Conservation (phyloP, 2,329 filamentous ascomycete genomes). For the Ampelomyces quisqualis region DNA sequence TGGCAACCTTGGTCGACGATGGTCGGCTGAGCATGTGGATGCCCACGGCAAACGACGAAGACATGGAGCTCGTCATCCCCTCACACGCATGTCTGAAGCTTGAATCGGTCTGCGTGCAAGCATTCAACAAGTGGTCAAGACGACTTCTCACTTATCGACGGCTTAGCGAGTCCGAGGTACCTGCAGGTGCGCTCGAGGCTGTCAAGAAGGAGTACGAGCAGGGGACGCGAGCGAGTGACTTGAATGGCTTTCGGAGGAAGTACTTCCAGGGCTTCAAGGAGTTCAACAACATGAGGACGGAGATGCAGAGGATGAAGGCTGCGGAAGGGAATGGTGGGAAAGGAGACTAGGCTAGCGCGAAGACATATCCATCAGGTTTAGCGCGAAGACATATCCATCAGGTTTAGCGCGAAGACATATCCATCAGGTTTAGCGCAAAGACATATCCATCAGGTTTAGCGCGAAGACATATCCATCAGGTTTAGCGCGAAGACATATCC, state of each 20-base stretch:
- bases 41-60: constrained; percentile 68
- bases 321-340: not conserved
- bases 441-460: too few species aligned
- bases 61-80: constrained; percentile 74
- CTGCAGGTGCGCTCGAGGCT: constrained; percentile 21
- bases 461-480: too few species aligned
- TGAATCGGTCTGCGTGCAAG: constrained; percentile 75
- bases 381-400: too few species aligned
- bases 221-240: constrained; percentile 61
- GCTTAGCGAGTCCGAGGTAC: constrained; percentile 59
- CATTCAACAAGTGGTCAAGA: constrained; percentile 91
- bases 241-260: constrained; percentile 67
- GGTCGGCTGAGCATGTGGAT: constrained; percentile 94
- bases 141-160: constrained; percentile 83
- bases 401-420: too few species aligned
- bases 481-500: too few species aligned
- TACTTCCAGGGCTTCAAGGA: constrained; percentile 47
- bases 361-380: too few species aligned
- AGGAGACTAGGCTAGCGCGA: not conserved
- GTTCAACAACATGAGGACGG: constrained; percentile 34
- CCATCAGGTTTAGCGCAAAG: too few species aligned
- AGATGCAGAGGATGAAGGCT: constrained; percentile 28
- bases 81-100: constrained; percentile 73
- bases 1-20: constrained; percentile 70
- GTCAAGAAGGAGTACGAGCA: constrained; percentile 38